Conservation (phyloP, 495 filamentous ascomycete genomes). For the Lasiosphaeria ovina region DNA sequence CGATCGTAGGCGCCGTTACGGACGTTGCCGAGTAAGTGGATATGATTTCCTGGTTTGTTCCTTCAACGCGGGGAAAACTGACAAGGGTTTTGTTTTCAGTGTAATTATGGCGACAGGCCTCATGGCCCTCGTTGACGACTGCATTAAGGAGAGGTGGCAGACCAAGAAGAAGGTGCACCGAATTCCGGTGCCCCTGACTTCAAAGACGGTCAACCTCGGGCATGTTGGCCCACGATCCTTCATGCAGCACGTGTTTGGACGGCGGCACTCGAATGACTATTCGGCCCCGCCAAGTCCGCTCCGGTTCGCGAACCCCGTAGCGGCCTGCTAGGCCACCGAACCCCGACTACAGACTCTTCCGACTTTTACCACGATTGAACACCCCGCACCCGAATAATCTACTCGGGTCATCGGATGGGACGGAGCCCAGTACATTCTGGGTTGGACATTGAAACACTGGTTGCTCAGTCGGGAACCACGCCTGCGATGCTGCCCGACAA, state of each 20-base stretch:
- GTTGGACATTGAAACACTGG: neutral
- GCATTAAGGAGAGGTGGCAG: constrained; percentile 79
- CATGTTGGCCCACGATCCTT: constrained; percentile 68
- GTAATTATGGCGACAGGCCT: constrained; percentile 88
- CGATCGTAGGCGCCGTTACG: constrained; percentile 61
- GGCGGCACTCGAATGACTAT: constrained; percentile 45
- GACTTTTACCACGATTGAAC: constrained; percentile 1
- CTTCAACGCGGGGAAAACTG: constrained; percentile 21
- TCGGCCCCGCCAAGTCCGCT: constrained; percentile 38
- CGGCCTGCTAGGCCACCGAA: constrained; percentile 34
- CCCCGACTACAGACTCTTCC: constrained; percentile 1
- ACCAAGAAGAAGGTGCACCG: constrained; percentile 60
- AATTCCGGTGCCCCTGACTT: constrained; percentile 55
- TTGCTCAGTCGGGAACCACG: neutral
- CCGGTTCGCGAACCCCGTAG: constrained; percentile 37
- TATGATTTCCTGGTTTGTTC: constrained; percentile 4
- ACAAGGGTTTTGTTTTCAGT: constrained; percentile 43
- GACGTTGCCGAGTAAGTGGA: constrained; percentile 90
- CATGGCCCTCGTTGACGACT: constrained; percentile 88
- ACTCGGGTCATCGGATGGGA: neutral
- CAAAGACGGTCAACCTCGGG: constrained; percentile 62
- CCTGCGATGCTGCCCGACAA: constrained; percentile 20
- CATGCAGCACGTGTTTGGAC: constrained; percentile 77
- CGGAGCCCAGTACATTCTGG: neutral
- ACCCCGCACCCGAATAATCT: neutral